Evolutionary conservation across 2,329 filamentous ascomycete genomes (phyloP).

Genomic region (Penicillium paneum): DNA sequence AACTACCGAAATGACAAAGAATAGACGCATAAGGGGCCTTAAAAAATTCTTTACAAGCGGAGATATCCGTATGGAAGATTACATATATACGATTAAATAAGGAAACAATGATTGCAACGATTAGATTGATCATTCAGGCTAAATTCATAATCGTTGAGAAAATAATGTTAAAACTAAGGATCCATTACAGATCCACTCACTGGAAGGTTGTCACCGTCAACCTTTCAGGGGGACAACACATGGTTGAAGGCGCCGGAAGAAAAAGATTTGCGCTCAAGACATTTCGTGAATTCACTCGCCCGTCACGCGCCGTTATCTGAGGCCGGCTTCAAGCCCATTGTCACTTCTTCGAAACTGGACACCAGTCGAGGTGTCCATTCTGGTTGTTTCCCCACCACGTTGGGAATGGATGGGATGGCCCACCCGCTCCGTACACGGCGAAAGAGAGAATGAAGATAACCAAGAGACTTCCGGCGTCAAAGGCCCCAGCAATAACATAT

Average conservation of each 20-base stretch:
- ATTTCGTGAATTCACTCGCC: not conserved
- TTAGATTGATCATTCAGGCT: not conserved
- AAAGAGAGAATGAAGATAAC: constrained; percentile 55
- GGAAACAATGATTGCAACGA: not conserved
- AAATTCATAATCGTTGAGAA: not conserved
- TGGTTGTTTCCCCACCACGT: constrained; percentile 56
- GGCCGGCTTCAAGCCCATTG: not conserved
- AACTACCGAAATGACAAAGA: too few relatives aligned
- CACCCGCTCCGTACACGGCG: constrained; percentile 55
- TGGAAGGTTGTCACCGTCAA: not conserved
- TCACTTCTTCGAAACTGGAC: constrained; percentile 38
- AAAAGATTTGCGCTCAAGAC: not conserved
- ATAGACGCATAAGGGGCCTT: too few relatives aligned
- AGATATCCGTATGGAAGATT: too few relatives aligned
- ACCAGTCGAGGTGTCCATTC: constrained; percentile 50
- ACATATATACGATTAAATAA: too few relatives aligned
- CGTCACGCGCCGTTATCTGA: not conserved
- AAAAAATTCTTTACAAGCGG: too few relatives aligned
- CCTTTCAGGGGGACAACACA: not conserved
- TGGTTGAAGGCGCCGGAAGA: not conserved
- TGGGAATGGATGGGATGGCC: constrained; percentile 46
- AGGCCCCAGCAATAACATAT: constrained; percentile 52
- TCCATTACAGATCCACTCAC: not conserved
- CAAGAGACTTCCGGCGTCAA: constrained; percentile 51
- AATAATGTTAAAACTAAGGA: not conserved